A percentile compares a stretch with the other conserved stretches of the same genome.
Conservation (phyloP, 495 filamentous ascomycete genomes). For the Penicillium angulare region DNA sequence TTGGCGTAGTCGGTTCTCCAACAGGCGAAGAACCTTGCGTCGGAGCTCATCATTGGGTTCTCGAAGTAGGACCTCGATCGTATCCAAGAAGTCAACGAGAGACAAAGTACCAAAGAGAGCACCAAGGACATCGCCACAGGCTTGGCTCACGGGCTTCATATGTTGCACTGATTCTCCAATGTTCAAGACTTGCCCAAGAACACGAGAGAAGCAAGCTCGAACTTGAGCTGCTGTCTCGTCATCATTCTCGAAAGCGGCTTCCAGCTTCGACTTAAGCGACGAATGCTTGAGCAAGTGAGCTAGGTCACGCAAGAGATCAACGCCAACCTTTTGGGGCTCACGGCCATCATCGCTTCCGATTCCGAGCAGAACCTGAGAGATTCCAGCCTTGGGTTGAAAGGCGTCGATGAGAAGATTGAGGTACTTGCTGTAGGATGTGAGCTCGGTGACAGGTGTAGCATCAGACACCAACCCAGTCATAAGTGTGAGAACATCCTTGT, state of each 20-base stretch:
- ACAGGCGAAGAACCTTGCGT: conserved; percentile 73
- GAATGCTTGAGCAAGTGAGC: conserved; percentile 47
- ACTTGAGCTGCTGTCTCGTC: conserved; percentile 54
- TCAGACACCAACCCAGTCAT: conserved; percentile 45
- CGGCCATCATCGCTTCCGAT: conserved; percentile 59
- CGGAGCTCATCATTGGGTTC: conserved; percentile 69
- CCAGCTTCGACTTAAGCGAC: conserved; percentile 42
- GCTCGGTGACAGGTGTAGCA: conserved; percentile 63
- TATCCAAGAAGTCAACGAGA: conserved; percentile 79
- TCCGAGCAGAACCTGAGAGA: conserved; percentile 68
- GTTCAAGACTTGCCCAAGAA: conserved; percentile 65
- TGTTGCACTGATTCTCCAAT: conserved; percentile 59
- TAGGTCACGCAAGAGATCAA: conserved; percentile 56
- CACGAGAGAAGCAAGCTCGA: conserved; percentile 63
- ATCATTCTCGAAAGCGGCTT: conserved; percentile 35
- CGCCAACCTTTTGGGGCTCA: conserved; percentile 57
- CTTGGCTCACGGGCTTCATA: conserved; percentile 60
- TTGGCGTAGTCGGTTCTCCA: conserved; percentile 70
- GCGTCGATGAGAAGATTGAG: conserved; percentile 70
- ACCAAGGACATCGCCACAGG: conserved; percentile 67
- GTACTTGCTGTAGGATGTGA: conserved; percentile 66
- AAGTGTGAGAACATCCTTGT: conserved; percentile 44
- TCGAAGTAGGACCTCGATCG: conserved; percentile 73
- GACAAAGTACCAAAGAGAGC: conserved; percentile 76
- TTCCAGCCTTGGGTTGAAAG: conserved; percentile 63